Base-by-base conservation (phyloP, 1,284 basidiomycete species). In the Trametes versicolor region DNA sequence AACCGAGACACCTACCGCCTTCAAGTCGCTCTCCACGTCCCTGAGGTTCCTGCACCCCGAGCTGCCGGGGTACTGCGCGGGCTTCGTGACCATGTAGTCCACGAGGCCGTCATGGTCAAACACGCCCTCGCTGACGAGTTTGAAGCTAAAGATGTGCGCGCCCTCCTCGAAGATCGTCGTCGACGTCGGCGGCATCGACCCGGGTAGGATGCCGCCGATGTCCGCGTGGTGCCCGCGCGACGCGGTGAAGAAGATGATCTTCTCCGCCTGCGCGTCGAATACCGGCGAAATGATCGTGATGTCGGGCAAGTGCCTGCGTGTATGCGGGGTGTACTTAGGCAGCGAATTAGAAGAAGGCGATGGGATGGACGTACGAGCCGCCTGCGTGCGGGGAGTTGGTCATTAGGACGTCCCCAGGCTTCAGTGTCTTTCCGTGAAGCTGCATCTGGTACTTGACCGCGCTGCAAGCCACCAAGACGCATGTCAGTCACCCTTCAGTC, bases 141-240 rank as follows among this genome's bases (percentile, higher is more conserved):
- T 98, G 86, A 99, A 96, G 73, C 92, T 94, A 67, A 90, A 86
- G 64, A 98, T 95, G 74, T 96, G 87, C 0, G 97, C 97, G 15
- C 97, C 97, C 79, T 99, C 97, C 75, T 99, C 94, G 69, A 92
- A 96, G 55, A 99, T 90, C 64, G 85, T 94, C 63, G 93, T 93
- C 29, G 92, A 94, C 0, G 93, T 96, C 0, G 97, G 95, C 0
- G 97, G 97, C 97, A 99, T 99, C 19, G 94, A 96, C 23, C 89
- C 93, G 1, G 95, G 94, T 7, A 95, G 83, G 69, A 92, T 92
- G 0, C 90, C 90, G 1, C 87, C 85, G 47, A 89, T 85, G 71
- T 94, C 94, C 4, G 95, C 95, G 76, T 97, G 93, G 73, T 95
- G 93, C 0, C 93, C 96, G 54, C 95, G 87, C 23, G 93, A 96